phyloP scores from a whole-genome alignment of 2,329 filamentous ascomycete genomes.

The Penicillium sp. region DNA sequence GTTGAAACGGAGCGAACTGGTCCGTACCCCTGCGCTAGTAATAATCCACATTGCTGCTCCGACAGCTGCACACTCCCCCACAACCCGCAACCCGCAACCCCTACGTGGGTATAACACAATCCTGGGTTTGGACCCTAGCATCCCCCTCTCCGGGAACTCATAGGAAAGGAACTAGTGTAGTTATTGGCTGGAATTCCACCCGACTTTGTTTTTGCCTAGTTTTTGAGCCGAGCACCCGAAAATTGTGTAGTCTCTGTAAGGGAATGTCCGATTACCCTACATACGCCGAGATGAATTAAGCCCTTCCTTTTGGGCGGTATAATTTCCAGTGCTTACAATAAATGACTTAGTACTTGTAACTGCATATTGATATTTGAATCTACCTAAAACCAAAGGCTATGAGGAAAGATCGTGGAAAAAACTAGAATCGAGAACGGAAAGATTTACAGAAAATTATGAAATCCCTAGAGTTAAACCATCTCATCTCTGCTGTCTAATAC shows the following conservation, averaged over 20 bases:
- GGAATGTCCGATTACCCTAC: background rate
- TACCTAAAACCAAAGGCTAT: background rate
- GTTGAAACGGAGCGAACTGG: no score
- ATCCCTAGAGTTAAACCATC: background rate
- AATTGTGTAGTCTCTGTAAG: background rate
- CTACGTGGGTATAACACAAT: background rate
- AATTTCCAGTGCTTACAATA: background rate
- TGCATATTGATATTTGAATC: background rate
- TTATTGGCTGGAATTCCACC: background rate
- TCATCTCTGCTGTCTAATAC: background rate
- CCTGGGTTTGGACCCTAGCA: background rate
- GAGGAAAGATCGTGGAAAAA: constrained; percentile 1
- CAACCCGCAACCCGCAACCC: no score
- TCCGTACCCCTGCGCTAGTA: no score
- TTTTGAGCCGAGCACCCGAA: background rate
- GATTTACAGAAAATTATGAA: background rate
- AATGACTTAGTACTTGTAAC: constrained; percentile 1
- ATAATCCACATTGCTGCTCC: no score
- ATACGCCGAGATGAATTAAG: background rate
- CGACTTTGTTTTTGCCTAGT: background rate
- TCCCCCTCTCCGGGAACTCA: background rate
- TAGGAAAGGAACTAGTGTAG: background rate
- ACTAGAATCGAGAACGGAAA: background rate
- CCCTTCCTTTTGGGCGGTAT: background rate
- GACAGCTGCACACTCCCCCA: no score